These are phyloP conservation scores for Phytophthora melonis DNA, from an alignment of 352 stramenopile genomes.

Conservation along the genomic window DNA sequence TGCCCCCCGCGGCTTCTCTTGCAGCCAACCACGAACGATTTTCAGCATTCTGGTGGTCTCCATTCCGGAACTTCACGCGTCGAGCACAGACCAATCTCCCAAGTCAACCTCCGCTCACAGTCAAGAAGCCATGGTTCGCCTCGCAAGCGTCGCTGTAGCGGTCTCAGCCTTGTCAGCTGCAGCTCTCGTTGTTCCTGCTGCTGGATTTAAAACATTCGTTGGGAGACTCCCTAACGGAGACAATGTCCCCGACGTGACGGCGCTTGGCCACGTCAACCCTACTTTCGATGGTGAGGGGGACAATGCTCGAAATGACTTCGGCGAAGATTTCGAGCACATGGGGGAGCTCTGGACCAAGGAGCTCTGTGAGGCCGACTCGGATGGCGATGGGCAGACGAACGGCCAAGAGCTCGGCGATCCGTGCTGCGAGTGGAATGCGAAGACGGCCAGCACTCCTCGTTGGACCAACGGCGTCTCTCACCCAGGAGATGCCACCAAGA, in stretches of 20 bases:
- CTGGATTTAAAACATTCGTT: background rate
- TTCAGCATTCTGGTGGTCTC: background rate
- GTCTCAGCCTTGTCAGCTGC: background rate
- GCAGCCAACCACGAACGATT: background rate
- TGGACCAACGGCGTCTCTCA: slow-evolving; percentile 24
- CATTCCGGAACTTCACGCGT: background rate
- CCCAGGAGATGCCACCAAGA: slow-evolving; percentile 8
- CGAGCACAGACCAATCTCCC: background rate
- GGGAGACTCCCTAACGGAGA: slow-evolving; percentile 24
- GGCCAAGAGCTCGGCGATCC: background rate
- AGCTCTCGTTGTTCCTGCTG: background rate
- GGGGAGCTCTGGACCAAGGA: slow-evolving; percentile 23
- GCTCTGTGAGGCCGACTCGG: slow-evolving; percentile 30
- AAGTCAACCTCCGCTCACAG: background rate
- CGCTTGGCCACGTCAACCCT: slow-evolving; percentile 23
- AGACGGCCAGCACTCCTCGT: background rate
- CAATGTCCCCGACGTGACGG: slow-evolving; percentile 23
- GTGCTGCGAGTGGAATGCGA: background rate
- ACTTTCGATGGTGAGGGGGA: background rate
- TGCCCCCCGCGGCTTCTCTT: background rate
- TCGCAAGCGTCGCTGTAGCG: background rate
- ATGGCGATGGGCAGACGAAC: slow-evolving; percentile 21
- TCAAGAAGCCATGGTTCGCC: background rate
- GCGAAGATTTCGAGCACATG: slow-evolving; percentile 20
- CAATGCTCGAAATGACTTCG: slow-evolving; percentile 22